Percentiles rank a stretch among this genome's conserved stretches.
These are phyloP conservation scores for Penicillium sclerotiorum DNA, from an alignment of 2,329 filamentous ascomycete genomes.

Conservation along the genomic window DNA sequence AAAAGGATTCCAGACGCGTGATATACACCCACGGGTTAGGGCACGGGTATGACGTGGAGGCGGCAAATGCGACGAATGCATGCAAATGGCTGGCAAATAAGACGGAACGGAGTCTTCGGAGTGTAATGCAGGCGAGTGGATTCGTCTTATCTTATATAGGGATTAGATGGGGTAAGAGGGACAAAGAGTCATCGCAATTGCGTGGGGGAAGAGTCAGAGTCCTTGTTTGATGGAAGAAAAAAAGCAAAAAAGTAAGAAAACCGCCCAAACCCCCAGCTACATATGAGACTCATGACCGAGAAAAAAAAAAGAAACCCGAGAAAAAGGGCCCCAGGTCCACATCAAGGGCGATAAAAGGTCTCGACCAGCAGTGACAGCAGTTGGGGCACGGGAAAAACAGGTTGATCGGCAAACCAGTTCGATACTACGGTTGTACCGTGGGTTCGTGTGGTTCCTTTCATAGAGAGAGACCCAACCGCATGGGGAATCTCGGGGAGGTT, in stretches of 20 bases:
- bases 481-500: slow-evolving; percentile 1
- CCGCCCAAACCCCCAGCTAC: not conserved
- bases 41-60: slow-evolving; percentile 21
- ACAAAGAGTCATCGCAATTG: not conserved
- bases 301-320: slow-evolving; percentile 2
- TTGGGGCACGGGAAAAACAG: slow-evolving; percentile 8
- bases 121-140: too few species aligned
- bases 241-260: slow-evolving; percentile 4
- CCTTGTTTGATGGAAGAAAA: not conserved
- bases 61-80: slow-evolving; percentile 9
- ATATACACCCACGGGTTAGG: slow-evolving; percentile 18
- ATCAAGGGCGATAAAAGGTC: slow-evolving; percentile 16
- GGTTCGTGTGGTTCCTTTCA: not conserved
- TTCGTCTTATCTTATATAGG: too few species aligned
- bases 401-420: slow-evolving; percentile 11
- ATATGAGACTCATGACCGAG: not conserved
- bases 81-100: too few species aligned
- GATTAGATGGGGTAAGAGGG: not conserved
- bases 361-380: slow-evolving; percentile 17
- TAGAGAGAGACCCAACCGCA: not conserved
- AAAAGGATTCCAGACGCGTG: slow-evolving; percentile 6
- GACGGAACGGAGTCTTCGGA: too few species aligned
- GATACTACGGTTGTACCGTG: slow-evolving; percentile 21
- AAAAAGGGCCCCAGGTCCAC: slow-evolving; percentile 1
- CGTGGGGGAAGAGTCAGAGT: not conserved